Conservation (phyloP, 139 green algal species). For the Micractinium conductrix region DNA sequence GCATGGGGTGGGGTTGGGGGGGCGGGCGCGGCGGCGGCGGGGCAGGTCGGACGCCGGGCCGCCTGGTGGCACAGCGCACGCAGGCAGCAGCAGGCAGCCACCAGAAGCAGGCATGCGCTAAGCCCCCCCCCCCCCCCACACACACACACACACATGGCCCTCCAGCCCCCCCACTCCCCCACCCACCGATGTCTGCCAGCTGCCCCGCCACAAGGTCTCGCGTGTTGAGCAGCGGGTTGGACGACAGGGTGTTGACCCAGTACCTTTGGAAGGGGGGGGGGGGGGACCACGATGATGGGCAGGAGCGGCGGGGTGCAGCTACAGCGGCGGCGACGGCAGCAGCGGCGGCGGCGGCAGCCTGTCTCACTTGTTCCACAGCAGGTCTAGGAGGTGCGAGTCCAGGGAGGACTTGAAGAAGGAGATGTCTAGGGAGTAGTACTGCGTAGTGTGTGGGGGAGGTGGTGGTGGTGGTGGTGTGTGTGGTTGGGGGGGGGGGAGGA, state of each 20-base stretch:
- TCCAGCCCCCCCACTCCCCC: background rate
- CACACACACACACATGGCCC: no score
- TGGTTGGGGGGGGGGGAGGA: background rate
- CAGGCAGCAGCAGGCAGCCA: background rate
- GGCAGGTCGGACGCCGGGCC: no score
- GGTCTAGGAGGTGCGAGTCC: constrained; percentile 85
- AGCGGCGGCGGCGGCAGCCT: no score
- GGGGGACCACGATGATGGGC: background rate
- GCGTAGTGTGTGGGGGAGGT: background rate
- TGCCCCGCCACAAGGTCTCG: constrained; percentile 83
- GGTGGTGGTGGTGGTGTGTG: background rate
- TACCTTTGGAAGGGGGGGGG: constrained; percentile 55
- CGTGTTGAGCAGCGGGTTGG: constrained; percentile 80
- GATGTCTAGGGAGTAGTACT: constrained; percentile 88
- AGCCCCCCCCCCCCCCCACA: no score
- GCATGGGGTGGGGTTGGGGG: background rate
- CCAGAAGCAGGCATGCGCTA: background rate
- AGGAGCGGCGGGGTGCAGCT: background rate
- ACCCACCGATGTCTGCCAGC: constrained; percentile 81
- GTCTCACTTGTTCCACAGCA: constrained; percentile 89
- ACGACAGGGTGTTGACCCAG: constrained; percentile 91
- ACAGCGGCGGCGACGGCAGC: no score
- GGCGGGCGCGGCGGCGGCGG: background rate
- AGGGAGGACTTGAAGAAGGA: constrained; percentile 94
- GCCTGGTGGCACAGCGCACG: background rate